Conservation (phyloP, 1,284 basidiomycete species). For the Veloboletus limbatus region DNA sequence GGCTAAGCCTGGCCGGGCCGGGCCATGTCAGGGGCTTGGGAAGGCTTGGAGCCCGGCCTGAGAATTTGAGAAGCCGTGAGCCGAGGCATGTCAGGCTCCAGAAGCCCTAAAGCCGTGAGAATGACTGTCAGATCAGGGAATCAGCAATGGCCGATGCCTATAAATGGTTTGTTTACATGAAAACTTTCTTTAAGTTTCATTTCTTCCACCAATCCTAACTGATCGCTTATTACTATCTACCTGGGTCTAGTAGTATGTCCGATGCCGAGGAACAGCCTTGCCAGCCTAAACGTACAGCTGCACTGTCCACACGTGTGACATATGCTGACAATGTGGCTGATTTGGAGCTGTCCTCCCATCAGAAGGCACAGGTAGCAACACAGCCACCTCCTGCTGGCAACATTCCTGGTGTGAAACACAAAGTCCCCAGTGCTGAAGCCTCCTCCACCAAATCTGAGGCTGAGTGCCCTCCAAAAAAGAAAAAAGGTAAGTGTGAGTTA, state of each 20-base stretch:
- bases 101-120: too few relatives aligned
- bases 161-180: not conserved
- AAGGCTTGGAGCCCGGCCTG: too few relatives aligned
- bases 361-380: too few relatives aligned
- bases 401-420: not conserved
- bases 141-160: not conserved
- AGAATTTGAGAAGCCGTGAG: too few relatives aligned
- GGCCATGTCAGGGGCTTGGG: too few relatives aligned
- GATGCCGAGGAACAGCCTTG: constrained; percentile 1
- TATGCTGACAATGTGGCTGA: constrained; percentile 1
- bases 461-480: not conserved
- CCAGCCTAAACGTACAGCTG: not conserved
- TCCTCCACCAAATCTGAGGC: not conserved
- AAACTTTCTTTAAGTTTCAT: too few relatives aligned
- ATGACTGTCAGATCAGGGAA: too few relatives aligned
- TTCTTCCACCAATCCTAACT: not conserved
- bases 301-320: not conserved
- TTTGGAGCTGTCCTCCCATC: too few relatives aligned
- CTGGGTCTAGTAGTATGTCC: not conserved
- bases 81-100: too few relatives aligned
- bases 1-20: too few relatives aligned
- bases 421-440: too few relatives aligned
- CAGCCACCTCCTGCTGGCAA: not conserved
- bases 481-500: too few relatives aligned
- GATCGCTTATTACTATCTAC: not conserved